Percentiles rank a stretch among this genome's conserved stretches.
These are phyloP conservation scores for Ogataea hybrid DNA, from an alignment of 1,139 yeast genomes.

Conservation along the genomic window DNA sequence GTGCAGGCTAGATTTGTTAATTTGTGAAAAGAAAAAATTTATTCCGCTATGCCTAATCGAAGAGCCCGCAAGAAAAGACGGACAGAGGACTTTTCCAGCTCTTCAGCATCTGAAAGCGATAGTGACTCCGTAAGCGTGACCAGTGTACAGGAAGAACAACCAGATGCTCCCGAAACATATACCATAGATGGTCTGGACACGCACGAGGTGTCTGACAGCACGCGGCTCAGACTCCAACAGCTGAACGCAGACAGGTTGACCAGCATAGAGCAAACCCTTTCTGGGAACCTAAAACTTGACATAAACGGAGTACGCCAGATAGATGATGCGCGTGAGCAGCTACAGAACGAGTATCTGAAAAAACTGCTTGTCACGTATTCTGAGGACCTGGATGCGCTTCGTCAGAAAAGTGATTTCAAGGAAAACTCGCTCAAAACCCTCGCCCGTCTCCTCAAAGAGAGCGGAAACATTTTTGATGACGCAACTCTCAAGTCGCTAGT, in stretches of 20 bases:
- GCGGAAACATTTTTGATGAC: constrained; percentile 63
- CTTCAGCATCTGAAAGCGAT: constrained; percentile 19
- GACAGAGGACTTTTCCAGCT: constrained; percentile 50
- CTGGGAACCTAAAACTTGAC: constrained; percentile 2
- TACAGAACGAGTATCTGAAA: constrained; percentile 52
- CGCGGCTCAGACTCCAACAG: constrained; percentile 1
- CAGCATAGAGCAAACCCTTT: not conserved
- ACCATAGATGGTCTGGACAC: constrained; percentile 18
- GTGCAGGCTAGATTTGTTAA: constrained; percentile 30
- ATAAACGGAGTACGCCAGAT: constrained; percentile 22
- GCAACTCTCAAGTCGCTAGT: constrained; percentile 50
- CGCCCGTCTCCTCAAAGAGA: constrained; percentile 66
- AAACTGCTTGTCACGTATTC: constrained; percentile 59
- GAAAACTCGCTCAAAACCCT: constrained; percentile 53
- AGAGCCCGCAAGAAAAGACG: constrained; percentile 75
- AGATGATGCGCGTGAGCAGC: constrained; percentile 37
- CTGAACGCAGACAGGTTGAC: not conserved
- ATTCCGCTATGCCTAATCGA: constrained; percentile 24
- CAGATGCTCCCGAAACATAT: constrained; percentile 4
- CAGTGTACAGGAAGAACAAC: constrained; percentile 10
- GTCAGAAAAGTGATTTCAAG: constrained; percentile 64
- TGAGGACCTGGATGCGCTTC: constrained; percentile 60
- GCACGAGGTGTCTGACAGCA: constrained; percentile 2
- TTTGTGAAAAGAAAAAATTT: constrained; percentile 15
- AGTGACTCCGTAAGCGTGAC: constrained; percentile 5